Conservation (phyloP, 176 grass and related monocot genomes). For the Bolboschoenus planiculmis region DNA sequence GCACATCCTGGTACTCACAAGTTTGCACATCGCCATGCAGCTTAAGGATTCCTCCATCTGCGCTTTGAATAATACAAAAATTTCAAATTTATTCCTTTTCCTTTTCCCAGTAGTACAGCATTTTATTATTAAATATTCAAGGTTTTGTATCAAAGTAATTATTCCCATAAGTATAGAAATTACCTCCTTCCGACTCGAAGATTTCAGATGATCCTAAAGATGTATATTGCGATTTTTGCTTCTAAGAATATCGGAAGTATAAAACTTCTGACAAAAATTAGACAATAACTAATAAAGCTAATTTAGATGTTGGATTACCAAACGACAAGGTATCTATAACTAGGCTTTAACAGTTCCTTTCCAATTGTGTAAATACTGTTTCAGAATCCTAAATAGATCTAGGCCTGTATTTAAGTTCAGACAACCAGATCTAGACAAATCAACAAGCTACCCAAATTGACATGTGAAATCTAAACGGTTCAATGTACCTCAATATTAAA, state of each 20-base stretch:
- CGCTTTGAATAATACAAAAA: not conserved
- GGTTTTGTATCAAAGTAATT: not conserved
- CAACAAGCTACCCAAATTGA: not conserved
- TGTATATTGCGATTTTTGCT: not conserved
- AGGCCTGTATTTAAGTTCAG: not conserved
- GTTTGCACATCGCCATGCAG: slow-evolving; percentile 90
- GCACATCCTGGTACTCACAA: slow-evolving; percentile 89
- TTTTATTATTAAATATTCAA: not conserved
- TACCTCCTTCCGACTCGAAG: not conserved
- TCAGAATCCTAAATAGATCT: not conserved
- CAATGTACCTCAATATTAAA: not conserved
- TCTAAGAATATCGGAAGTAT: not conserved
- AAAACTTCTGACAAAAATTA: not conserved
- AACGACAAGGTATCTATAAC: not conserved
- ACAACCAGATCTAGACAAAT: not conserved
- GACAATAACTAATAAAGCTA: not conserved
- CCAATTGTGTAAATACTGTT: not conserved
- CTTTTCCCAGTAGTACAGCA: not conserved
- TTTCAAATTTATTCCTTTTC: not conserved
- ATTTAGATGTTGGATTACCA: not conserved
- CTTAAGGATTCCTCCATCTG: slow-evolving; percentile 67
- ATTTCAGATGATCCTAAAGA: not conserved
- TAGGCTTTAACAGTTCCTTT: not conserved
- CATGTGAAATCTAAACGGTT: not conserved
- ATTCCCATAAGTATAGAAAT: too few species aligned